Evolutionary conservation across 345 rosid genomes (phyloP).

Genomic region (Populus tremula): DNA sequence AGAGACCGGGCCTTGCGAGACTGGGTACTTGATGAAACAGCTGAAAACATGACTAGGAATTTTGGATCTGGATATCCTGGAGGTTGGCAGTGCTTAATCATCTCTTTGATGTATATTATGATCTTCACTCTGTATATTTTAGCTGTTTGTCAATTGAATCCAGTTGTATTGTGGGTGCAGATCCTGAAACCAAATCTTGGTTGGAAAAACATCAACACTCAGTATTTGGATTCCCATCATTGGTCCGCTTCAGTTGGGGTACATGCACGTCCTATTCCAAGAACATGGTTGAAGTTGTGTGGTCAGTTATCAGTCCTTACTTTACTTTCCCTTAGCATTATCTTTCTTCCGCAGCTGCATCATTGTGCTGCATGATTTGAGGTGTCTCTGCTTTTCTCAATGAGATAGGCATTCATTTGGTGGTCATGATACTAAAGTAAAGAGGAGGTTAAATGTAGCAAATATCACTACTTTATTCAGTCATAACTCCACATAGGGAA

Average conservation of each 20-base stretch:
- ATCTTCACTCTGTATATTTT: background rate
- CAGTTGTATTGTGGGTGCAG: slow-evolving; percentile 31
- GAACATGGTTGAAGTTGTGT: slow-evolving; percentile 60
- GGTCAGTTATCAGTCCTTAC: slow-evolving; percentile 49
- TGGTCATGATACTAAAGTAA: background rate
- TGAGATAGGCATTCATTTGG: background rate
- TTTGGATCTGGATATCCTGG: slow-evolving; percentile 99
- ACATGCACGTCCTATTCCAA: slow-evolving; percentile 72
- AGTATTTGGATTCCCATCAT: slow-evolving; percentile 84
- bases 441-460: background rate
- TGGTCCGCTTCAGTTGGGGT: slow-evolving; percentile 97
- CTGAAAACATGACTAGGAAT: slow-evolving; percentile 58
- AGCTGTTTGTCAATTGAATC: slow-evolving; percentile 6
- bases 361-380: background rate
- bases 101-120: background rate
- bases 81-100: slow-evolving; percentile 40
- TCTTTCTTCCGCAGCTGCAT: background rate
- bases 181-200: slow-evolving; percentile 93
- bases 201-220: slow-evolving; percentile 63
- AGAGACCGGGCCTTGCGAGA: slow-evolving; percentile 84
- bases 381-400: background rate
- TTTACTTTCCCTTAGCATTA: slow-evolving; percentile 5
- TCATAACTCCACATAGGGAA: background rate
- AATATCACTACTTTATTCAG: background rate
- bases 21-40: slow-evolving; percentile 81